Evolutionary conservation across 257 asterid genomes (phyloP).

Genomic region (Nicotiana knightiana): DNA sequence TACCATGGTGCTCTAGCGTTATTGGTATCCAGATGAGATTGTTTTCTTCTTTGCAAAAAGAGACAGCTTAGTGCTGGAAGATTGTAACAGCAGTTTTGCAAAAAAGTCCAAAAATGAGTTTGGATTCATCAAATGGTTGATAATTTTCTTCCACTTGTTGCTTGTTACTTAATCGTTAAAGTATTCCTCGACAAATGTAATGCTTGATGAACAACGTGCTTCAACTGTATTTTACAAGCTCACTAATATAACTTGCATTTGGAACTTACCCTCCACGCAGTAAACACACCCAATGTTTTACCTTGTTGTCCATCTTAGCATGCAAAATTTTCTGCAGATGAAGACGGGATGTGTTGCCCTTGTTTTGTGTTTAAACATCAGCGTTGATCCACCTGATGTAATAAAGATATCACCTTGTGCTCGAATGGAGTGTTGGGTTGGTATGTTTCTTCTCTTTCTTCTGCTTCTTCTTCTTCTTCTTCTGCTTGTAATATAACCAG

Average conservation of each 20-base stretch:
- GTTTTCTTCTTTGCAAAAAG: not conserved
- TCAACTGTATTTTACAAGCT: not conserved
- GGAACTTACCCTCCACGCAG: not conserved
- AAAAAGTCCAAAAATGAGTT: not conserved
- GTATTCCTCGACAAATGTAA: not conserved
- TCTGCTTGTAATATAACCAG: not conserved
- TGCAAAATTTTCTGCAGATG: conserved; percentile 61
- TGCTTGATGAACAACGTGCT: not conserved
- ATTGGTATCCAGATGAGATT: not conserved
- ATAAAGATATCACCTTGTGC: conserved; percentile 99
- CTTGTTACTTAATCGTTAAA: not conserved
- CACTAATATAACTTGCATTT: not conserved
- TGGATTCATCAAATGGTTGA: not conserved
- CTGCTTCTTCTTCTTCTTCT: not conserved
- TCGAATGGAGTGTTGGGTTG: conserved; percentile 99
- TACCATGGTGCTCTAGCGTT: not conserved
- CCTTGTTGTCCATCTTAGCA: conserved; percentile 11
- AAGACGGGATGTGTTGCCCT: conserved; percentile 99
- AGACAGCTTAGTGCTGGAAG: not conserved
- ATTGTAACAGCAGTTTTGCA: not conserved
- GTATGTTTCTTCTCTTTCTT: conserved; percentile 36
- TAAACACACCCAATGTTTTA: not conserved
- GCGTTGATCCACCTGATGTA: conserved; percentile 97
- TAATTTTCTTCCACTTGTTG: not conserved
- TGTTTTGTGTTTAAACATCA: conserved; percentile 88